Evolutionary conservation across 2,329 filamentous ascomycete genomes (phyloP), one percentile per base, ranked within the genome.

Genomic region (Penicillium sp.): DNA sequence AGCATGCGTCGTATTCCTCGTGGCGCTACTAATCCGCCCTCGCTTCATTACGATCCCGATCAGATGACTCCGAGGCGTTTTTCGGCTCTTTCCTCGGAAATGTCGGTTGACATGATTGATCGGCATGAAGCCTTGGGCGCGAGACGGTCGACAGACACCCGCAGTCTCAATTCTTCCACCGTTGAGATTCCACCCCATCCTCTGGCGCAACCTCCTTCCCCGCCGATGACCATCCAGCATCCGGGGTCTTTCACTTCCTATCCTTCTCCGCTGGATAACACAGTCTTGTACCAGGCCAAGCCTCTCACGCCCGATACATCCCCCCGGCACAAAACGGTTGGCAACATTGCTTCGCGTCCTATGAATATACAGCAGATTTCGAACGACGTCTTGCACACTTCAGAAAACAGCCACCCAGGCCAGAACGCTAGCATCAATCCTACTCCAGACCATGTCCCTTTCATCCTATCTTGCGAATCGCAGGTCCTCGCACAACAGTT

Each of bases 391-490:
- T 59, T 70, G 25, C 62, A 62, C 25, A 64, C 60, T 39, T 69
- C 66, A 5, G 67, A 71, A 50, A 55, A 52, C 18, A 44, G 60
- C n/a, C 57, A 52, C n/a, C 49, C 52, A 22, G 25, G 52, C 10
- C 55, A 53, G 34, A 49, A 36, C 7, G 46, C 48, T 10, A 30
- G 48, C 25, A 53, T 43, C 41, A 52, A 41, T 13, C 30, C 51
- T 39, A 46, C 60, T 34, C 50, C 64, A 25, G 64, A 72, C 8
- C 82, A 86, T 63, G 67, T 83, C 18, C 81, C 82, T 0, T 86
- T 85, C 59, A 70, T 85, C 25, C 72, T 86, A n/a, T 79, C 80
- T 0, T 83, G 80, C 50, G 80, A 82, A 58, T 82, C 82, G 2
- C 76, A 80, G 50, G 63, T 77, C 4, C 72, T 86, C 44, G 81